A percentile compares a stretch with the other conserved stretches of the same genome.
phyloP scores from a whole-genome alignment of 2,329 filamentous ascomycete species.

The Clathrospora elynae region DNA sequence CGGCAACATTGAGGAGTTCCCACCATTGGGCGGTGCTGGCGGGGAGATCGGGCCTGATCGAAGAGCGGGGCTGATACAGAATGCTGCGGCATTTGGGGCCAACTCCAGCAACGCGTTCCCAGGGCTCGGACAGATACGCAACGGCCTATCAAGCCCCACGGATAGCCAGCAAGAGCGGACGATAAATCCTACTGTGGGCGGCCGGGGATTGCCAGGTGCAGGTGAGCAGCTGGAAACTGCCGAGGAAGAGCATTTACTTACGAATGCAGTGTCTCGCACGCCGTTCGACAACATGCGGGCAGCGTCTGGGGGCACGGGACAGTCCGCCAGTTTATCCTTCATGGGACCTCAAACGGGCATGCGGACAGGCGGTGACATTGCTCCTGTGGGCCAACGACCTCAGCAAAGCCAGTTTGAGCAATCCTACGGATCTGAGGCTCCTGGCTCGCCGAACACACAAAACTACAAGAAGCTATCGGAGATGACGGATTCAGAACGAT shows the following conservation, averaged over 20 bases:
- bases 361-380: constrained; percentile 27
- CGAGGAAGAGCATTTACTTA: constrained; percentile 13
- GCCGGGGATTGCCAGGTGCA: constrained; percentile 33
- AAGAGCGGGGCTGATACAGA: constrained; percentile 58
- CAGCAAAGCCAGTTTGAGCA: constrained; percentile 43
- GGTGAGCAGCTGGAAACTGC: constrained; percentile 17
- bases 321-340: constrained; percentile 39
- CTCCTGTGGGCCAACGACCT: constrained; percentile 35
- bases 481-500: constrained; percentile 65
- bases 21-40: constrained; percentile 61
- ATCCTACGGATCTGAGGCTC: constrained; percentile 35
- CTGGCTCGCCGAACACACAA: constrained; percentile 42
- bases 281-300: constrained; percentile 42
- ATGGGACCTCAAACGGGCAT: constrained; percentile 36
- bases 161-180: constrained; percentile 45
- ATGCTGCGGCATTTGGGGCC: constrained; percentile 52
- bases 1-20: constrained; percentile 65
- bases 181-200: constrained; percentile 38
- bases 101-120: constrained; percentile 48
- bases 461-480: constrained; percentile 56
- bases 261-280: constrained; percentile 32
- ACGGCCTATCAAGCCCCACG: constrained; percentile 49
- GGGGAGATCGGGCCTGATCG: constrained; percentile 59
- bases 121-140: constrained; percentile 51
- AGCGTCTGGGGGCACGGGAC: constrained; percentile 30